Percentiles rank a stretch among this genome's conserved stretches.
These are phyloP conservation scores for Euryodendron excelsum DNA, from an alignment of 148 eudicot species.

Conservation along the genomic window DNA sequence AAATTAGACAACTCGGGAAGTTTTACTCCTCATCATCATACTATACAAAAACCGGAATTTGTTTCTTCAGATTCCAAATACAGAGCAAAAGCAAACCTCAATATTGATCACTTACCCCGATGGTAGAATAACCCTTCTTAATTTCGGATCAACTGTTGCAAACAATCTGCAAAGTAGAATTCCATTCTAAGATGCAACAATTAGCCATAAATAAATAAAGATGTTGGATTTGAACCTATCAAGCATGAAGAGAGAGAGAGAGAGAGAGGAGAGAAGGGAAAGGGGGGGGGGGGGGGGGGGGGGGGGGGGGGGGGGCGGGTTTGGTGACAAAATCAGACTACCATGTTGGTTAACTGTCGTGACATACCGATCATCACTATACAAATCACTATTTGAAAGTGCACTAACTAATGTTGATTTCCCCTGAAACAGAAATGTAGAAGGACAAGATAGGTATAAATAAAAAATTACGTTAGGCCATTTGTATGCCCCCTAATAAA, in stretches of 20 bases:
- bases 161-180: conserved; percentile 59
- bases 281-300: no score
- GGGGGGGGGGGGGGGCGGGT: no score
- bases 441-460: neutral
- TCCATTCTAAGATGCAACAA: neutral
- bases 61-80: neutral
- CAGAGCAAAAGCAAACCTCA: neutral
- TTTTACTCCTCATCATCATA: neutral
- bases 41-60: neutral
- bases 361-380: conserved; percentile 29
- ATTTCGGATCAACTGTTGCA: conserved; percentile 93
- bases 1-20: conserved; percentile 18
- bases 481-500: neutral
- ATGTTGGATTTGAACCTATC: neutral
- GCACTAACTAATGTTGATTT: conserved; percentile 89
- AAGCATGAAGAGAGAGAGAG: neutral
- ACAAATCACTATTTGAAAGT: conserved; percentile 42
- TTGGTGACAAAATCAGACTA: conserved; percentile 1
- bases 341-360: neutral
- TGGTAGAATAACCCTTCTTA: conserved; percentile 78
- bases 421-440: conserved; percentile 50
- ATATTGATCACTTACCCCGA: conserved; percentile 62
- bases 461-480: neutral
- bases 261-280: no score
- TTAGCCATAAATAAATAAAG: conserved; percentile 11